Base-by-base conservation (phyloP, 2,329 filamentous ascomycete genomes). In the Aspergillus novofumigatus region DNA sequence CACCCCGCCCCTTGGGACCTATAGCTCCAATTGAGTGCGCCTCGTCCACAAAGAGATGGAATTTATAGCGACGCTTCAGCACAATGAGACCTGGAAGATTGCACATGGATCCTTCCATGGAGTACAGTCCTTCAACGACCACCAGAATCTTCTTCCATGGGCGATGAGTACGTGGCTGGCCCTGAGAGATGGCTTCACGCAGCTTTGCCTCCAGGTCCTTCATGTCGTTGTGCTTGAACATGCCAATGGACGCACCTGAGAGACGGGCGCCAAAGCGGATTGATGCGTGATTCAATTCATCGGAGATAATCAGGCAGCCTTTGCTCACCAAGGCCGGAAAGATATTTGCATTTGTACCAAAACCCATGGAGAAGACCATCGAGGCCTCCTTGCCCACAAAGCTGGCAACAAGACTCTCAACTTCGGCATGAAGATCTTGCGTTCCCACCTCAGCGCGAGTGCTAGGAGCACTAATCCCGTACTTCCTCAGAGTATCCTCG, bases 61-160 rank as follows among this genome's bases (percentile, higher is more conserved):
- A 99, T 80, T 96, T 97, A 86, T 99, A 99, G 76, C 90, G 92
- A 73, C 88, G 88, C 84, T 96, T 97, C 63, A 99, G 82, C 52
- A 82, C 84, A 57, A 99, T 78, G 52, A 99, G 81, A 59, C 91
- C 91, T 1, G 94, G 94, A n/a, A 99, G 84, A 73, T 99, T 94
- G 76, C 91, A 94, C 90, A 99, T 96, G 64, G 92, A 97, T 51
- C 94, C 94, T 78, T 99, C 94, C 94, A 99, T 99, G 1, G 93
- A 97, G 81, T 99, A 99, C 21, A 99, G 83, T 66, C 94, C 94
- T 75, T 99, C 94, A 41, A 99, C 91, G 41, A 93, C 92, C 48
- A 99, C 90, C 52, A 99, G 76, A 59, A 99, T 97, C 85, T 97
- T 99, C 83, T 96, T 97, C 94, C 94, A 99, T 1, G 94, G 94